These are phyloP conservation scores for Amesomyces nigricolor DNA, from an alignment of 2,329 filamentous ascomycete genomes.

Conservation along the genomic window DNA sequence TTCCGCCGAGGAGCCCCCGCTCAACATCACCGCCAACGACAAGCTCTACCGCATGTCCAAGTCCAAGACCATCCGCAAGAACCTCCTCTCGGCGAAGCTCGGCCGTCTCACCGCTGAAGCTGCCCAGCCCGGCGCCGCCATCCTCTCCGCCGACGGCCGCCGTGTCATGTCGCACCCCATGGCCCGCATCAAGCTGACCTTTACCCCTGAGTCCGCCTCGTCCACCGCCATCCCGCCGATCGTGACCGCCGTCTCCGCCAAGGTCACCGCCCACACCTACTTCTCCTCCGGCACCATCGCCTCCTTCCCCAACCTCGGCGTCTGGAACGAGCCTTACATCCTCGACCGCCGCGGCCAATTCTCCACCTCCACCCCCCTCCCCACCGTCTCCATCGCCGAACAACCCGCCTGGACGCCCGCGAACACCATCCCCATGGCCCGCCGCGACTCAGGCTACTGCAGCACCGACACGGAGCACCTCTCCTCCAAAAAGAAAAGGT, in stretches of 20 bases:
- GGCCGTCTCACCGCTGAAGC: constrained; percentile 45
- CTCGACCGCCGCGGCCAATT: constrained; percentile 42
- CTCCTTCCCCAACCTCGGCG: constrained; percentile 45
- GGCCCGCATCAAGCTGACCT: constrained; percentile 43
- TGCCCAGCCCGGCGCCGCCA: constrained; percentile 39
- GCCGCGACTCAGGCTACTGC: constrained; percentile 50
- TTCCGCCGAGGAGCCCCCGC: constrained; percentile 45
- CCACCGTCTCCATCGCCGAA: constrained; percentile 32
- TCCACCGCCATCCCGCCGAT: constrained; percentile 37
- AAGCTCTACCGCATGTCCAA: constrained; percentile 45
- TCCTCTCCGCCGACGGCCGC: constrained; percentile 47
- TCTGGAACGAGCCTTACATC: constrained; percentile 35
- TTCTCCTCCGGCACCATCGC: constrained; percentile 44
- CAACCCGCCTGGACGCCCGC: constrained; percentile 38
- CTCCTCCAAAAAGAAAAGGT: background rate
- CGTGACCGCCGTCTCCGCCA: constrained; percentile 44
- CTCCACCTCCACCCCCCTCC: constrained; percentile 39
- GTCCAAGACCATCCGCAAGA: constrained; percentile 49
- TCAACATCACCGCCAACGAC: constrained; percentile 44
- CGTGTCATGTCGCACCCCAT: constrained; percentile 36
- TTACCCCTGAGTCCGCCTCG: constrained; percentile 38
- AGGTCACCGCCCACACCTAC: constrained; percentile 48
- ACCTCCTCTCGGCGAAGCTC: constrained; percentile 46
- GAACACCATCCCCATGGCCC: constrained; percentile 31
- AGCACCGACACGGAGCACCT: constrained; percentile 24